Evolutionary conservation across 345 rosid genomes (phyloP).

Genomic region (Turritis glabra): DNA sequence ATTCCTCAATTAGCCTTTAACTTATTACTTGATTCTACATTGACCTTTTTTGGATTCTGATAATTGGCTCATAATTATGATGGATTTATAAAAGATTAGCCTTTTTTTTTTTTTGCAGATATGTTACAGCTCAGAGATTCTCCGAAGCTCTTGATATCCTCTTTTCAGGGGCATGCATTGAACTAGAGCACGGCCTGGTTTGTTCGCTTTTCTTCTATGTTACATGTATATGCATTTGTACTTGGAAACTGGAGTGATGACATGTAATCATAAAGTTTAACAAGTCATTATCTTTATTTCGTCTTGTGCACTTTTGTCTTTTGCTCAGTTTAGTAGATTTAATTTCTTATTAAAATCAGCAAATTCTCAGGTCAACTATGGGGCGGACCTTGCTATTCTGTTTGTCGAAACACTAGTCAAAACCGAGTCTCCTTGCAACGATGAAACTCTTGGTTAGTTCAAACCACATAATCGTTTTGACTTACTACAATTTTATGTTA

Average conservation of each 20-base stretch:
- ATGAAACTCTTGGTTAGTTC: constrained; percentile 73
- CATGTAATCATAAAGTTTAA: not conserved
- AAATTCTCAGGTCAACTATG: constrained; percentile 73
- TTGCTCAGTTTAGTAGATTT: not conserved
- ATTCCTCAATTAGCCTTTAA: too few species aligned
- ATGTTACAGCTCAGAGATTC: constrained; percentile 68
- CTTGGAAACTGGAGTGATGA: constrained; percentile 4
- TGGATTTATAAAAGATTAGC: constrained; percentile 22
- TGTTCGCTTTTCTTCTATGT: constrained; percentile 23
- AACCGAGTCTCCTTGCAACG: constrained; percentile 65
- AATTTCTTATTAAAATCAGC: not conserved
- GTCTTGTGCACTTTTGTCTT: not conserved
- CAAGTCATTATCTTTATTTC: not conserved
- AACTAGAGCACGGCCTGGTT: constrained; percentile 79
- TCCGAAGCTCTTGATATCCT: constrained; percentile 84
- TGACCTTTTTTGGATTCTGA: not conserved
- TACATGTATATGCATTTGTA: not conserved
- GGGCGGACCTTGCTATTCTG: constrained; percentile 79
- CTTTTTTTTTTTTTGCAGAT: constrained; percentile 50
- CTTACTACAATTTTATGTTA: too few species aligned
- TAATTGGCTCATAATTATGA: not conserved
- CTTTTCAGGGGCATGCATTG: constrained; percentile 83
- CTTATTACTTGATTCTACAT: too few species aligned
- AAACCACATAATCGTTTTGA: too few species aligned
- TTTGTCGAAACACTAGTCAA: constrained; percentile 77